Evolutionary conservation across 2,329 filamentous ascomycete species (phyloP).

Genomic region (Xylaria sp.): DNA sequence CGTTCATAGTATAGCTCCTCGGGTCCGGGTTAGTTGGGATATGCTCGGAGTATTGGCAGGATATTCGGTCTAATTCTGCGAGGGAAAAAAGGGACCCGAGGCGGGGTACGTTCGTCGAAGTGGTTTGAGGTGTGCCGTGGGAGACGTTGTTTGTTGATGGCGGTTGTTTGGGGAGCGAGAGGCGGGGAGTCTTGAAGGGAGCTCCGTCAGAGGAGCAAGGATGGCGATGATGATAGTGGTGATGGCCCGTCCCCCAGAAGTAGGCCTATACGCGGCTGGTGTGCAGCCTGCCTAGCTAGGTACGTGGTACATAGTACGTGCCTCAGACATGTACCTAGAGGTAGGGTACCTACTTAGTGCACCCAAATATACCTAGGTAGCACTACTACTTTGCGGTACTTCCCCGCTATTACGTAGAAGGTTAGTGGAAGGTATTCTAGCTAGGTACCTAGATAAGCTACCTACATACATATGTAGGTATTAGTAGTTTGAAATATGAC

Average conservation of each 20-base stretch:
- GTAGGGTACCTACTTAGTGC: neutral
- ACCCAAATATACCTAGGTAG: too few relatives aligned
- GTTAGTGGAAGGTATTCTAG: too few relatives aligned
- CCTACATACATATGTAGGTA: too few relatives aligned
- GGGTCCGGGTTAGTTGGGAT: neutral
- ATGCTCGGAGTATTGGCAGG: neutral
- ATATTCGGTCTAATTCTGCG: neutral
- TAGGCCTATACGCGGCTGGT: constrained; percentile 54
- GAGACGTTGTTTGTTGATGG: constrained; percentile 28
- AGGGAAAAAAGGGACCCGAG: neutral
- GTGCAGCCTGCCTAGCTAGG: constrained; percentile 54
- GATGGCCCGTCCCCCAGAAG: neutral
- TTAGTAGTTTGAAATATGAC: too few relatives aligned
- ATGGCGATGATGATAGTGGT: constrained; percentile 28
- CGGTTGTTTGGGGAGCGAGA: constrained; percentile 22
- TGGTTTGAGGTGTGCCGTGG: neutral
- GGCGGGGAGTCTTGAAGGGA: constrained; percentile 22
- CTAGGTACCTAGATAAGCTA: too few relatives aligned
- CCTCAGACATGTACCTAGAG: constrained; percentile 16
- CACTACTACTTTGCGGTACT: too few relatives aligned
- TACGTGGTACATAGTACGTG: too few relatives aligned
- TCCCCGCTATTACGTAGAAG: too few relatives aligned
- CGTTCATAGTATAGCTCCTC: constrained; percentile 71
- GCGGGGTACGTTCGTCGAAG: neutral
- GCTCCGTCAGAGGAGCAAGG: constrained; percentile 34